Evolutionary conservation across 306 rosid genomes (phyloP), one percentile per base, ranked within the genome.

Genomic region (Medicago arabica): DNA sequence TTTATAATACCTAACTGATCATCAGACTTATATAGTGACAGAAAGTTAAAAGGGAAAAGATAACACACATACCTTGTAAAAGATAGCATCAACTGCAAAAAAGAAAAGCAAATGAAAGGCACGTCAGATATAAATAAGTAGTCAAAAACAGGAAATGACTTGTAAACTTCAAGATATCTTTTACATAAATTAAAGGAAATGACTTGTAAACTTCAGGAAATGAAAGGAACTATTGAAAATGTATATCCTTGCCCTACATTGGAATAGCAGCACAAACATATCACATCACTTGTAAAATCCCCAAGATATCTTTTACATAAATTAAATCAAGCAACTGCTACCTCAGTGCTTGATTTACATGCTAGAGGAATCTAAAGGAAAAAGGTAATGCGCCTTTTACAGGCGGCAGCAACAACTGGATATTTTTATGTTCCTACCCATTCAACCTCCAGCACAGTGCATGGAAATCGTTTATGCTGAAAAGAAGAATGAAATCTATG

Each of bases 11-110:
- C 67, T 15, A 31, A 28, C 66, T 60, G 66, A 59, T 59, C 2
- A 13, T 59, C 39, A 59, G 11, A 25, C 40, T 23, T 59, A 12
- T 11, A 12, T 19, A 59, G 65, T 51, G 58, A 51, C 44, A 40
- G 44, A 34, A 34, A 34, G 38, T 34, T 34, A 8, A 17, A 9
- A 57, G 3, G 19, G 6, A 57, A 63, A 77, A 23, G 59, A 70
- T 47, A 21, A 51, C 17, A 46, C 80, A 36, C 85, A 19, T 38
- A 95, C 99, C 99, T 89, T 89, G 79, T 78, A 92, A 83, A 86
- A 92, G 84, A 89, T 78, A 47, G 82, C 73, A 71, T 89, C 93
- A 47, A 67, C 99, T 89, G 96, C 87, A 80, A 86, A 84, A 14
- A 69, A 65, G 54, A 34, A 46, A 76, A 53, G 18, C 49, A 78